Conservation (phyloP, 305 asterid species). For the Fraxinus floribunda region DNA sequence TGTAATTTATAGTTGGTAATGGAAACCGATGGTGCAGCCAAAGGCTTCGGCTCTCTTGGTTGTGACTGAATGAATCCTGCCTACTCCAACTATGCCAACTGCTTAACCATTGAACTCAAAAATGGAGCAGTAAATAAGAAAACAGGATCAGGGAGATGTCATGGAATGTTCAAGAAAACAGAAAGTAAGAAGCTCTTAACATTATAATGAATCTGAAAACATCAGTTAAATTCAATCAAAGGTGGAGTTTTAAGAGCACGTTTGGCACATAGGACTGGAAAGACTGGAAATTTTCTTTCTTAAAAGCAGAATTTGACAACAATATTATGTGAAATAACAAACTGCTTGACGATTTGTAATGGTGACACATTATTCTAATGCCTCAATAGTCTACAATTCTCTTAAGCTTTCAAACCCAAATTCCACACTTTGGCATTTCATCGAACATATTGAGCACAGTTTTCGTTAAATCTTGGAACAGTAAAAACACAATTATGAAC, state of each 20-base stretch:
- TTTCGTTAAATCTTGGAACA: no score
- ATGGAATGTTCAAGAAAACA: neutral
- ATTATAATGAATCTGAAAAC: neutral
- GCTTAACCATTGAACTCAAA: constrained; percentile 76
- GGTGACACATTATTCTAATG: neutral
- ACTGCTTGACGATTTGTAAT: neutral
- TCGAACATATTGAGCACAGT: neutral
- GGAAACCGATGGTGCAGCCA: constrained; percentile 63
- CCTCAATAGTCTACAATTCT: neutral
- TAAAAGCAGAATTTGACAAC: neutral
- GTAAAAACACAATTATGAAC: neutral
- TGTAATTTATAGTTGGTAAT: constrained; percentile 46
- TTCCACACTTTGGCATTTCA: neutral
- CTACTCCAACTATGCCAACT: constrained; percentile 73
- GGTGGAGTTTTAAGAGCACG: neutral
- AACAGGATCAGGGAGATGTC: neutral
- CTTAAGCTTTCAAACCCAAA: neutral
- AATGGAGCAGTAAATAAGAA: neutral
- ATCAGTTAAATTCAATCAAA: neutral
- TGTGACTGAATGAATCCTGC: constrained; percentile 79
- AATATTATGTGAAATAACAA: neutral
- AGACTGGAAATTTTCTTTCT: neutral
- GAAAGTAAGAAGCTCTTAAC: neutral
- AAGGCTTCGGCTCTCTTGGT: constrained; percentile 78
- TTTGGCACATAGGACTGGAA: neutral